Evolutionary conservation across 2,329 filamentous ascomycete species (phyloP), one percentile per base, ranked within the genome.

Genomic region (Coleophoma eucalyptorum): DNA sequence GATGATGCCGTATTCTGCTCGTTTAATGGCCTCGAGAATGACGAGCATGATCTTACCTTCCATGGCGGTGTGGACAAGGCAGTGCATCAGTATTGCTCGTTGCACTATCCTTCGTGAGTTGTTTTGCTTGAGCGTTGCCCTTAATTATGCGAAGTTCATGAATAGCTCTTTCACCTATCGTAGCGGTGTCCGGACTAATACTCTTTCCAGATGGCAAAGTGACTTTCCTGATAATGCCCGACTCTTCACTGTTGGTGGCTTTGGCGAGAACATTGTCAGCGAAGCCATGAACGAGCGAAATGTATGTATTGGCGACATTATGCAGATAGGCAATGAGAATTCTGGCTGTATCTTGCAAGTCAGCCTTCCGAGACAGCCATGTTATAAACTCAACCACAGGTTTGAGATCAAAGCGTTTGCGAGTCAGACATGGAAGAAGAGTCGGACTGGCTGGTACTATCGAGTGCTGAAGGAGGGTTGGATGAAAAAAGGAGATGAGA

Each of bases 351-450:
- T 81, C 3, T 70, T 86, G 0, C 78, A 86, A 57, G 78, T 86
- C 20, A 79, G 75, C 54, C 68, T 85, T 20, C 83, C 83, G 0
- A 74, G 84, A 15, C 77, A 82, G 56, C 84, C 84, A 10, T 87
- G 84, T 67, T 87, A 79, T 69, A 87, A 87, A 62, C 73, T 87
- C 8, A 87, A 87, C 61, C 83, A 86, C 58, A 80, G 83, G 1
- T 87, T 87, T 63, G 73, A 77, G 33, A 68, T 84, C 10, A 80
- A 80, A 58, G 78, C 83, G 53, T 85, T 87, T 65, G 79, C 83
- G 4, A 77, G 77, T 1, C 69, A 73, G 18, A 79, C 80, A 0
- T 83, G 79, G 66, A 72, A 75, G 54, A 70, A 69, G 2, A 78
- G 78, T 51, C 75, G 83, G 1, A 86, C 82, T 0, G 84, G 84